Evolutionary conservation across 345 rosid genomes (phyloP), one percentile per base, ranked within the genome.

Genomic region (Eucalyptus paniculata): DNA sequence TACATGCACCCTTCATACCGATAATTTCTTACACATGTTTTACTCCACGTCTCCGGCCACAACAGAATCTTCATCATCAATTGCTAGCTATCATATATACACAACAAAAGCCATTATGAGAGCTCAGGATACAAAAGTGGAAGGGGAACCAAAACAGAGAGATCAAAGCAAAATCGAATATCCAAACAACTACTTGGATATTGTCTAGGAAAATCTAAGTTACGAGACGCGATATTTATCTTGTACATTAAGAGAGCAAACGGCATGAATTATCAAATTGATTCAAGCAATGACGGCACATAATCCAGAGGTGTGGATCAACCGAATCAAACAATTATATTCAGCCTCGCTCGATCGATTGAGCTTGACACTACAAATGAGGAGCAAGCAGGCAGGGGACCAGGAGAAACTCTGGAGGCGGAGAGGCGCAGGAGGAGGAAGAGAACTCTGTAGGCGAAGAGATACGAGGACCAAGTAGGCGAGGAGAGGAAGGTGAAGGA

Each of bases 181-280:
- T 32, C 37, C 12, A 69, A 69, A 16, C 80, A 67, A 67, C 80
- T 8, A 16, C 37, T 17, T 67, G 80, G 42, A 67, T 34, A 67
- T 34, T 67, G 40, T 67, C 37, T 10, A 67, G 80, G 80, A 67
- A 32, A 67, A 67, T 67, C 80, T 67, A 32, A 32, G 21, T 34
- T 32, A 67, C 0, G 0, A 16, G 40, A 67, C 0, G 5, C 2
- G 0, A 1, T 53, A 53, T 53, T 53, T 8, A 53, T 53, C 58
- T 53, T 0, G 24, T 53, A 53, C 58, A 53, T 8, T 53, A 19
- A 3, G 24, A 53, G 58, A 53, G 1, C 58, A 53, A 53, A 21
- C 0, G 26, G 13, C 62, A 10, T 56, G 13, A 56, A 56, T 56
- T 26, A 24, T 56, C 62, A 56, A 56, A 56, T 56, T 24, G 62